Conservation (phyloP, 1,139 yeast genomes). For the Nakaseomyces nivariensis region DNA sequence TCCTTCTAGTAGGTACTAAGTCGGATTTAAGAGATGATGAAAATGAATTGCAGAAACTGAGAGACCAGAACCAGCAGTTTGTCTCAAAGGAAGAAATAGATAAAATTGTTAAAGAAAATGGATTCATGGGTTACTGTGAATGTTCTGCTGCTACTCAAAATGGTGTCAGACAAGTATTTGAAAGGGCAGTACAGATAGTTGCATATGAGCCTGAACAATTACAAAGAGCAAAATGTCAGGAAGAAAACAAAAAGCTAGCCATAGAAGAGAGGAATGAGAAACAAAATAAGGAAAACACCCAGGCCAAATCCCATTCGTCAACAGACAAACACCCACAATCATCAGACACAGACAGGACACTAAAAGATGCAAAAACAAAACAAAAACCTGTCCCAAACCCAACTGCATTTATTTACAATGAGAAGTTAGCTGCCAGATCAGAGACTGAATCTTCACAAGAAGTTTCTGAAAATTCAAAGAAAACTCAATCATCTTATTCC, state of each 20-base stretch:
- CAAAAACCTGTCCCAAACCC: not conserved
- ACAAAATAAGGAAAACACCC: conserved; percentile 3
- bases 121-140: conserved; percentile 70
- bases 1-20: conserved; percentile 78
- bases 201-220: conserved; percentile 42
- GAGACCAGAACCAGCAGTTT: conserved; percentile 53
- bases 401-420: not conserved
- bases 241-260: conserved; percentile 4
- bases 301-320: too few species aligned
- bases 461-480: not conserved
- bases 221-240: conserved; percentile 5
- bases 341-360: conserved; percentile 2
- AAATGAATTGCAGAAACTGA: conserved; percentile 61
- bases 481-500: not conserved
- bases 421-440: not conserved
- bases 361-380: not conserved
- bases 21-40: conserved; percentile 76
- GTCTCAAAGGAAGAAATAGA: conserved; percentile 54
- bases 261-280: conserved; percentile 10
- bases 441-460: not conserved
- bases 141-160: conserved; percentile 91
- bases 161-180: conserved; percentile 78
- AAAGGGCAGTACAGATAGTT: conserved; percentile 66
- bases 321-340: conserved; percentile 4
- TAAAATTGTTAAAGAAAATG: conserved; percentile 59